Evolutionary conservation across 768 basidiomycete species (phyloP), one percentile per base, ranked within the genome.

Genomic region (Pulveroboletus sp.): DNA sequence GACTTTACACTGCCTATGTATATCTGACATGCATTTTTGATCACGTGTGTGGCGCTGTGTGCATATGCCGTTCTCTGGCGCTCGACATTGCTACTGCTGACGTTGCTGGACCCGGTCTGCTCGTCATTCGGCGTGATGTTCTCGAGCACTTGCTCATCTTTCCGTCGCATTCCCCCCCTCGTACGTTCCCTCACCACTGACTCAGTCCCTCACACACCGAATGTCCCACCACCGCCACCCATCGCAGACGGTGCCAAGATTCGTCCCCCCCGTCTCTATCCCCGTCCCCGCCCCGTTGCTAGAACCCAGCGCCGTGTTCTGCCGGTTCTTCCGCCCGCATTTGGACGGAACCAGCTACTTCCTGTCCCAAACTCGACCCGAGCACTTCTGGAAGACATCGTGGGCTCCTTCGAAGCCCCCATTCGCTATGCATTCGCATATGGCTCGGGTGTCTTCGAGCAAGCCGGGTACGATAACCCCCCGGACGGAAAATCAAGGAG

Each of bases 391-490:
- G 89, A 93, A 62, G 75, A 77, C 51, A 84, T 97, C 49, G 84
- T 96, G 31, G 72, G 73, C 13, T 76, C 81, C 42, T 95, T 97
- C 61, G 79, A 91, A 37, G 90, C 91, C 0, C 94, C 94, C 9
- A 89, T 97, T 43, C 84, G 94, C 18, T 98, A 95, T 74, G 96
- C 94, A 1, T 93, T 97, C 63, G 96, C 96, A 0, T 99, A 98
- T 64, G 96, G 96, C 11, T 92, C 88, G 3, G 96, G 95, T 0
- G 93, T 98, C 2, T 96, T 96, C 59, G 82, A 89, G 61, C 96
- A 99, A 69, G 84, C 85, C 47, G 90, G 94, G 15, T 89, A 94
- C 58, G 56, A 60, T 51, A 54, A 65, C 31, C 54, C 68, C 51
- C n/a, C 39, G 0, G 49, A 47, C n/a, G 59, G 62, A 17, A 59